Evolutionary conservation across 768 basidiomycete genomes (phyloP), one percentile per base, ranked within the genome.

Genomic region (Russula sp.): DNA sequence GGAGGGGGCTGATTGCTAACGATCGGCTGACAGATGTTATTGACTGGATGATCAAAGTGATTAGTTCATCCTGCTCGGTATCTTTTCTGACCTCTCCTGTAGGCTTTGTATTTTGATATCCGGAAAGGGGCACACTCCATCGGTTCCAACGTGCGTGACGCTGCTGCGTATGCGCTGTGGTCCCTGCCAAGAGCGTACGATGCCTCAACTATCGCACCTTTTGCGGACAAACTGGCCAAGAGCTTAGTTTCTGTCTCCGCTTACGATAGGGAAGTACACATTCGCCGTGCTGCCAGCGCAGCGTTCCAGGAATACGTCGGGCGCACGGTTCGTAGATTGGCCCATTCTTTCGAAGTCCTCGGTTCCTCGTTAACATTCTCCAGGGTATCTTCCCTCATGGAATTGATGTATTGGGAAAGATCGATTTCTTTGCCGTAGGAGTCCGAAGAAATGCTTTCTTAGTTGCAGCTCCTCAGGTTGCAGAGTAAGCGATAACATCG

Each of bases 291-390:
- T 14, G 95, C 95, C 13, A 98, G 96, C 73, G 97, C 97, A 18
- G 92, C 95, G 13, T 98, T 92, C 72, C 97, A 99, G 75, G 97
- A 99, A 76, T 88, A 89, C 70, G 97, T 98, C 44, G 97, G 97
- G 13, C 79, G 97, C 71, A 88, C 89, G 77, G 96, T 97, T 70
- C 73, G 87, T 74, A 32, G 22, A 51, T 16, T 22, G n/a, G 27
- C 16, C 14, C 39, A 37, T 55, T 47, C 52, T 62, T 53, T 48
- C 47, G 22, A 48, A 27, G 61, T 57, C 22, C 50, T 47, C 18
- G 55, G 48, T 40, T 53, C 7, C 45, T 52, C 50, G 31, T 61
- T 57, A 68, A 65, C 47, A 57, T 59, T 70, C 62, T 65, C 34
- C 70, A 98, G 96, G 86, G 83, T 64, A 75, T 95, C 57, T 95